phyloP scores from a whole-genome alignment of 768 basidiomycete species.

The Boletus subcaerulescens region DNA sequence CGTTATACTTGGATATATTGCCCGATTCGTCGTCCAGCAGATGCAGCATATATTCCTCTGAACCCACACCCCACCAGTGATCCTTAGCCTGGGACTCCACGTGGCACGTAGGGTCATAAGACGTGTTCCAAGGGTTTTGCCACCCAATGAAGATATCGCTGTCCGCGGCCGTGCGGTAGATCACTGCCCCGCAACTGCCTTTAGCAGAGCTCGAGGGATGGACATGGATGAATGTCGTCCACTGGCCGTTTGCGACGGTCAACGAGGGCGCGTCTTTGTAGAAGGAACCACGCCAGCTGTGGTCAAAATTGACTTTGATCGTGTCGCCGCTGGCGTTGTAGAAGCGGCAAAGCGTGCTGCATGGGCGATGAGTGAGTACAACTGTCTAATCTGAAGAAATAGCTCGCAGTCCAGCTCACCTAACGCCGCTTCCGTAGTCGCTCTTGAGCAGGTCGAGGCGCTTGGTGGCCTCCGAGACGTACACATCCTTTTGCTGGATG shows the following conservation, averaged over 20 bases:
- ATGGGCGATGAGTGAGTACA: neutral
- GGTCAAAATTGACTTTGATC: neutral
- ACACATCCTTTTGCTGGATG: neutral
- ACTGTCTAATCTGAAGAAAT: too few species aligned
- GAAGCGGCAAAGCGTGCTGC: neutral
- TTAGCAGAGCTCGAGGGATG: neutral
- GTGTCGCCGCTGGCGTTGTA: neutral
- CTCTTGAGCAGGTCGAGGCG: neutral
- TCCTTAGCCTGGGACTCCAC: neutral
- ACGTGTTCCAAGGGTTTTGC: neutral
- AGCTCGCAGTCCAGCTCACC: neutral
- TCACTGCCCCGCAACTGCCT: neutral
- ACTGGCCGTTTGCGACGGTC: neutral
- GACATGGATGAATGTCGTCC: neutral
- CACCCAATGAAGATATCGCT: neutral
- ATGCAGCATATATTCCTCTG: neutral
- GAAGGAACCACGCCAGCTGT: neutral
- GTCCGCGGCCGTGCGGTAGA: neutral
- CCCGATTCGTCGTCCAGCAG: neutral
- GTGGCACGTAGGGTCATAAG: neutral
- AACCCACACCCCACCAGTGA: neutral
- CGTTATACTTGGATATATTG: too few species aligned
- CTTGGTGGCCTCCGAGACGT: neutral
- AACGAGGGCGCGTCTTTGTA: neutral
- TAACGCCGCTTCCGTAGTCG: neutral